Conservation (phyloP, 2,329 filamentous ascomycete genomes). For the Botrytis sinoallii region DNA sequence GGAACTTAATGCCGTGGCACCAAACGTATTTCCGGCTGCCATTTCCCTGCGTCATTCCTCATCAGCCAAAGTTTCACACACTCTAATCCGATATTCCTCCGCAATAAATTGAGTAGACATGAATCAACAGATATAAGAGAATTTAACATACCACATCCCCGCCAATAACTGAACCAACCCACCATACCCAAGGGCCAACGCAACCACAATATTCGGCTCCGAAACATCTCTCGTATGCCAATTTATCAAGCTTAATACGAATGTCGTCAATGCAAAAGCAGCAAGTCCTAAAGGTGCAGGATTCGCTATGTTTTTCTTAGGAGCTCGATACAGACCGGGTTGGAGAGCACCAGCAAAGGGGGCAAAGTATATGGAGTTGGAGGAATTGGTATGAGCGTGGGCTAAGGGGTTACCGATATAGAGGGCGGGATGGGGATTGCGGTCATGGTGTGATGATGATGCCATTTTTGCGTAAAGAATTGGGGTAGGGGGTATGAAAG, state of each 20-base stretch:
- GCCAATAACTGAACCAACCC: not conserved
- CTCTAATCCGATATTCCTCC: rapidly evolving
- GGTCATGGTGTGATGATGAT: not conserved
- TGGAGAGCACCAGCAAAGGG: not conserved
- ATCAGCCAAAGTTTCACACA: not conserved
- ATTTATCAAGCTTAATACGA: not conserved
- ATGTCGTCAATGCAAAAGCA: not conserved
- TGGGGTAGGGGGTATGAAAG: not conserved
- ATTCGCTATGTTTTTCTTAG: not conserved
- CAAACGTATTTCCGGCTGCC: not conserved
- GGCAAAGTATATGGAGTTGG: not conserved
- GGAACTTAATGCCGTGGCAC: not conserved
- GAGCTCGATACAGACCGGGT: not conserved
- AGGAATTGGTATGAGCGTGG: not conserved
- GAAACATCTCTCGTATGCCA: not conserved
- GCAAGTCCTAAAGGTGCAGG: not conserved
- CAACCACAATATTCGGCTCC: not conserved
- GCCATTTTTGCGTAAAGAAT: not conserved
- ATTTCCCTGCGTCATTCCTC: not conserved
- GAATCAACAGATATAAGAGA: not conserved
- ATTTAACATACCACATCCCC: not conserved
- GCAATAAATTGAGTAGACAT: not conserved
- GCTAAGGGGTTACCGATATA: not conserved
- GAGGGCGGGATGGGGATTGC: not conserved
- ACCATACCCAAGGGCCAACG: not conserved